phyloP scores from a whole-genome alignment of 371 early-diverging fungal genomes.

The Rhizopus delemar region DNA sequence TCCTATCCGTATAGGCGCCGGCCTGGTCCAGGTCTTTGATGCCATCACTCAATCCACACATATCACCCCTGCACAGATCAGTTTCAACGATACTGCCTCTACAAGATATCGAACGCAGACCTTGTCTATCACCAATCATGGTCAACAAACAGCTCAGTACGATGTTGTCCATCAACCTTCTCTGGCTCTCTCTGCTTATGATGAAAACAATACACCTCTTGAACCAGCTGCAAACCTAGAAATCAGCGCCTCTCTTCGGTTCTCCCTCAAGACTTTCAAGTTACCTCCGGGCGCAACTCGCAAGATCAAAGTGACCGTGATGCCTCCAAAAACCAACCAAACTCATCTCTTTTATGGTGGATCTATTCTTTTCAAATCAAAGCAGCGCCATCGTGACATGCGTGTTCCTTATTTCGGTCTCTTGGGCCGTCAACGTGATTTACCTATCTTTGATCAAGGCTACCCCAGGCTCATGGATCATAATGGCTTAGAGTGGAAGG shows the following conservation, averaged over 20 bases:
- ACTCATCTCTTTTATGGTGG: conserved; percentile 36
- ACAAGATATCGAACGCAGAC: conserved; percentile 29
- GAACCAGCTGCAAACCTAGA: conserved; percentile 22
- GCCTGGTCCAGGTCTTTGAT: conserved; percentile 64
- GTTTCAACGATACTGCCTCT: conserved; percentile 63
- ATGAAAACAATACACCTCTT: conserved; percentile 20
- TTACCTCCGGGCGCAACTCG: conserved; percentile 56
- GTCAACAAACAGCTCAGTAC: conserved; percentile 49
- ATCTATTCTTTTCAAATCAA: conserved; percentile 22
- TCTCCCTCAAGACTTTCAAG: conserved; percentile 63
- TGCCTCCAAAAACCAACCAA: conserved; percentile 34
- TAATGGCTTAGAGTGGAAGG: conserved; percentile 11
- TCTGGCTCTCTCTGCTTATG: conserved; percentile 34
- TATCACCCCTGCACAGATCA: conserved; percentile 58
- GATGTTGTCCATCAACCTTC: conserved; percentile 34
- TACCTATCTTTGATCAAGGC: conserved; percentile 24
- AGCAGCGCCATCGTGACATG: conserved; percentile 13
- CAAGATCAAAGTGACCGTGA: conserved; percentile 37
- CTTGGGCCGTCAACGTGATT: conserved; percentile 40
- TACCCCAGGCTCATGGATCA: conserved; percentile 17
- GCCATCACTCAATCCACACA: conserved; percentile 53
- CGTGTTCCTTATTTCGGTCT: conserved; percentile 56
- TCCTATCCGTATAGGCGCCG: conserved; percentile 64
- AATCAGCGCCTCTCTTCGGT: conserved; percentile 55
- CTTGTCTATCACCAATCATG: conserved; percentile 57